phyloP scores from a whole-genome alignment of 352 stramenopile species.

The Phytophthora quininea region DNA sequence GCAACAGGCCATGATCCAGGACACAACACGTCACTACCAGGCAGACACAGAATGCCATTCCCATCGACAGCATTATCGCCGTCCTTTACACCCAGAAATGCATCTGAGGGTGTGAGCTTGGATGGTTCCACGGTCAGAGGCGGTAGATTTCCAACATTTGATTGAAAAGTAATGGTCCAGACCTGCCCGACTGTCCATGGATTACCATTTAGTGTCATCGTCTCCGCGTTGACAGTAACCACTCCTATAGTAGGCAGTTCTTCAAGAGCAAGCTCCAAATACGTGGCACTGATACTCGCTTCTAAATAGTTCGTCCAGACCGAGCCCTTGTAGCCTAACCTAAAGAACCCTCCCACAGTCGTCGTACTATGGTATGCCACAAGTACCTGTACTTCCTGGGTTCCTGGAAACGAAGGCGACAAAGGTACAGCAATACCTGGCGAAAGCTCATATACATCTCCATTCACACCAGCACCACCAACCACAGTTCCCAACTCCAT shows the following conservation, averaged over 20 bases:
- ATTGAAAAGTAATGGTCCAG: slow-evolving; percentile 86
- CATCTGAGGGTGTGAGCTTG: slow-evolving; percentile 53
- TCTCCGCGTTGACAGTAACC: slow-evolving; percentile 49
- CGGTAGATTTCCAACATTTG: slow-evolving; percentile 64
- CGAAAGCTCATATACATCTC: slow-evolving; percentile 55
- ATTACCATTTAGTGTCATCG: slow-evolving; percentile 23
- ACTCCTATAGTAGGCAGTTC: slow-evolving; percentile 68
- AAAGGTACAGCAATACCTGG: slow-evolving; percentile 50
- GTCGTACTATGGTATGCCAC: slow-evolving; percentile 53
- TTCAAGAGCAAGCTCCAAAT: slow-evolving; percentile 65
- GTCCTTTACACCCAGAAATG: slow-evolving; percentile 70
- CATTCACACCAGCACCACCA: slow-evolving; percentile 34
- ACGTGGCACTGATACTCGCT: slow-evolving; percentile 33
- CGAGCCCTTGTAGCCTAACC: slow-evolving; percentile 75
- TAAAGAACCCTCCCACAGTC: slow-evolving; percentile 66
- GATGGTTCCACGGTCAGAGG: slow-evolving; percentile 58
- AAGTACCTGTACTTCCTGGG: slow-evolving; percentile 75
- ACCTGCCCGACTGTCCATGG: slow-evolving; percentile 48
- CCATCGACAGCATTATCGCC: slow-evolving; percentile 78
- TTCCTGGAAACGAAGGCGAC: slow-evolving; percentile 54
- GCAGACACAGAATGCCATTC: slow-evolving; percentile 47
- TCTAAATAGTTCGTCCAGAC: slow-evolving; percentile 73
- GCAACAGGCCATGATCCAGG: slow-evolving; percentile 48
- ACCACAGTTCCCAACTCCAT: slow-evolving; percentile 36
- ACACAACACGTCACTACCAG: slow-evolving; percentile 45